phyloP scores from a whole-genome alignment of 257 asterid species.

The Gentiana dahurica region DNA sequence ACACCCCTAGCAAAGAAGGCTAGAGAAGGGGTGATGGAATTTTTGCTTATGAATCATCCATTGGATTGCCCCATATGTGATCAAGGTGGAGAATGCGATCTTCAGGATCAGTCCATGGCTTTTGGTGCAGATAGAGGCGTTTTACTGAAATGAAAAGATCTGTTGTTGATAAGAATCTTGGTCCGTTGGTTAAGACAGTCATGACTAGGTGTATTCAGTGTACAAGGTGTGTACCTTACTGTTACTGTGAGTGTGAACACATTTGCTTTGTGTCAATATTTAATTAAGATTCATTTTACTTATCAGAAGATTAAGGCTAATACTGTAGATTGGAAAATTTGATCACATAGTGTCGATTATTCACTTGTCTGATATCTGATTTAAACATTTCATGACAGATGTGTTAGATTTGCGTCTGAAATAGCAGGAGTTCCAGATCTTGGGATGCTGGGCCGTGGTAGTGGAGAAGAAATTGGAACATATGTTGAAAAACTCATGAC shows the following conservation, averaged over 20 bases:
- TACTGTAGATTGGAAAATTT: too few relatives aligned
- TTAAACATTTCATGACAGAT: constrained; percentile 39
- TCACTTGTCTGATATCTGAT: constrained; percentile 10
- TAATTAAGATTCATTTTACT: too few relatives aligned
- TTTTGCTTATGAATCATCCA: constrained; percentile 93
- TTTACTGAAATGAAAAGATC: constrained; percentile 91
- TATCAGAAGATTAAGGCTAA: too few relatives aligned
- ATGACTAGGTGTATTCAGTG: constrained; percentile 96
- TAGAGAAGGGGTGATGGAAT: constrained; percentile 97
- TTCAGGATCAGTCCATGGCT: constrained; percentile 95
- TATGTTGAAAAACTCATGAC: constrained; percentile 95
- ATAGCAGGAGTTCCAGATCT: constrained; percentile 96
- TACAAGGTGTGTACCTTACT: constrained; percentile 47
- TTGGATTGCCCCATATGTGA: constrained; percentile 97
- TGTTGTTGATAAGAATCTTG: constrained; percentile 93
- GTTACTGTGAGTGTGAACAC: not conserved
- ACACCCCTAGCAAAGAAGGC: constrained; percentile 97
- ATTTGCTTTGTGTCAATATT: too few relatives aligned
- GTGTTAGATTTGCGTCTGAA: constrained; percentile 94
- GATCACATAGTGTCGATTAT: too few relatives aligned
- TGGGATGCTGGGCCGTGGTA: constrained; percentile 98
- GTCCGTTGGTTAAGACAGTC: constrained; percentile 92
- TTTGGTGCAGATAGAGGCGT: constrained; percentile 95
- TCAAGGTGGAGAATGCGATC: constrained; percentile 99
- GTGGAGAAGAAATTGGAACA: constrained; percentile 99